Evolutionary conservation across 352 stramenopile species (phyloP), one percentile per base, ranked within the genome.

Genomic region (Blastocystis sp.): DNA sequence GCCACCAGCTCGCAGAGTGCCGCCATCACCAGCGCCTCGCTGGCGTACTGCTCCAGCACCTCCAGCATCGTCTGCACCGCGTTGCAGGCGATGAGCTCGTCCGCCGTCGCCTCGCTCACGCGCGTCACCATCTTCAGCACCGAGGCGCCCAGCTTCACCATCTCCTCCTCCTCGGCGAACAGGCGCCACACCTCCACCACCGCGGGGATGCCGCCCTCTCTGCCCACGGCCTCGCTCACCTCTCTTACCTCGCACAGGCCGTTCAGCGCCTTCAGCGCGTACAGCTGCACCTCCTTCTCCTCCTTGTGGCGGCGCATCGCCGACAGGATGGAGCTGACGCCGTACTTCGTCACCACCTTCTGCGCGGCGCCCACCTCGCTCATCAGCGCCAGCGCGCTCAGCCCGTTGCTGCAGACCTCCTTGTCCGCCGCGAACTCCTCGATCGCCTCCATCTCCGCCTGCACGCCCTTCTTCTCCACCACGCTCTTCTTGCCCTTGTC

Each of bases 1-100:
- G 23, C 48, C 17, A 84, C 14, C 74, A 84, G 53, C 74, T 84
- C 41, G 74, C 56, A 84, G n/a, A 84, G 14, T n/a, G 74, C 48
- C 2, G 34, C n/a, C 74, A 69, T 67, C n/a, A 84, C 52, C 52
- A 38, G 52, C 40, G 21, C 21, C 45, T 84, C 56, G 19, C 43
- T 84, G 4, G 52, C 56, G 74, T 48, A 84, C 21, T 56, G 10
- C 23, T 69, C 56, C 53, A 84, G 56, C 45, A 84, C 52, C 38
- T 84, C 74, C 53, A 81, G 23, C 70, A 81, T 10, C n/a, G 38
- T 62, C 70, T 81, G 70, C 28, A 81, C 70, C 23, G 23, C 70
- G 28, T 52, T 52, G 48, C 38, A 45, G 40, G 21, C 70, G 5
- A 66, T 10, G 14, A 81, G 38, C 45, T 67, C 74, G 21, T 84